Base-by-base conservation (phyloP, 148 eudicot species). In the Arctostaphylos glauca region DNA sequence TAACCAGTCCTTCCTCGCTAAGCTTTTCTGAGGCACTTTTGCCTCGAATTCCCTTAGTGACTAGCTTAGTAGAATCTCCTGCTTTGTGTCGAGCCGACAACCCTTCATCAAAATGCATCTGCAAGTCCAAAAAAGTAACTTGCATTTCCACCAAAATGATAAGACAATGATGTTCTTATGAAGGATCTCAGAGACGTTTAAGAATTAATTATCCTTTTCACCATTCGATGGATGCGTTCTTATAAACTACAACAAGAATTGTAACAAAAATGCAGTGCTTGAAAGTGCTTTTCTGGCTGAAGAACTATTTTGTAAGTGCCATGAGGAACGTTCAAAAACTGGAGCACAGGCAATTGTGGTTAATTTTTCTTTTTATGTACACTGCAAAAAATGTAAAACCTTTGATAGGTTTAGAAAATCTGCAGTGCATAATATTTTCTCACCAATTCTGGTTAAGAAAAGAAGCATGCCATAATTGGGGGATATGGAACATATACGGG, bases 51-150 rank as follows among this genome's bases (percentile, higher is more conserved):
- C 95, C 97, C 89, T 91, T 96, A 70, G 92, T 90, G 81, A 87
- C 88, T 74, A 91, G 90, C 88, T 92, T 96, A 60, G 89, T 88
- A 62, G 97, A 86, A 80, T 93, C 98, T 84, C 93, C 93, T 55
- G 85, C 88, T 87, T 88, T 94, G 84, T 83, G 86, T 81, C 97
- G 90, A 60, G 92, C 98, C 54, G 95, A 90, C 86, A 96, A 81
- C 19, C 94, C 99, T 87, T 96, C 98, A 85, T 93, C 98, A 91
- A 96, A 96, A 90, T 96, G 99, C 84, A 90, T 86, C 98, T 96
- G 86, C 81, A 72, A 46, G 76, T 70, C 15, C 77, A 81, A 70
- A 16, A 48, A 14, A 59, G 25, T 9, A n/a, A 76, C 67, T 43
- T 23, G 19, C 14, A 2, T 62, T 50, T 10, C 38, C 52, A 49